Evolutionary conservation across 345 rosid genomes (phyloP).

Genomic region (Angophora floribunda): DNA sequence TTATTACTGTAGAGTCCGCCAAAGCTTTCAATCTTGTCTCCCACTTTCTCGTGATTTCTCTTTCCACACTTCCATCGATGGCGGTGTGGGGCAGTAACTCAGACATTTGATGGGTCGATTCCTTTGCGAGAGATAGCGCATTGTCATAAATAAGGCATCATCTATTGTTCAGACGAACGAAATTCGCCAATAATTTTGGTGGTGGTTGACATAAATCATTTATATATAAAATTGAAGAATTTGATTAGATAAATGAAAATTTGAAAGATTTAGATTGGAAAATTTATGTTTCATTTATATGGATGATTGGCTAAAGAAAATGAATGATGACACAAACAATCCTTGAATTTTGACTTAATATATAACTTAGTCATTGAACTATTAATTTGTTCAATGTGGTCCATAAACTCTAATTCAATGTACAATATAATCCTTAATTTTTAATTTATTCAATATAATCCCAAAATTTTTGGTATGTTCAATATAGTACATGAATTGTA

Average conservation of each 20-base stretch:
- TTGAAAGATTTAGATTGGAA: not conserved
- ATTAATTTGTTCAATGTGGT: too few relatives aligned
- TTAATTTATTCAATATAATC: too few relatives aligned
- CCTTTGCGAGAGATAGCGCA: not conserved
- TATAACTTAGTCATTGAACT: too few relatives aligned
- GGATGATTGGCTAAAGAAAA: not conserved
- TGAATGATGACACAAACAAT: too few relatives aligned
- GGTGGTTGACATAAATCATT: not conserved
- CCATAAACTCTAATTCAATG: too few relatives aligned
- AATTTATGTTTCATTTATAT: not conserved
- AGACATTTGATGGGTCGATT: not conserved
- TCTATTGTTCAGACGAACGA: too few relatives aligned
- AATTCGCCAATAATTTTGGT: too few relatives aligned
- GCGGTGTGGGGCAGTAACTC: not conserved
- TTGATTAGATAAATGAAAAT: not conserved
- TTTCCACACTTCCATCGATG: not conserved
- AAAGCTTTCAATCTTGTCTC: not conserved
- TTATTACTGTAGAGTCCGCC: not conserved
- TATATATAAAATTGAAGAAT: not conserved
- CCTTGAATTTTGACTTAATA: too few relatives aligned
- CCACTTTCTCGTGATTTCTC: not conserved
- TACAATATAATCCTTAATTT: too few relatives aligned
- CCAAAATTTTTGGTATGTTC: too few relatives aligned
- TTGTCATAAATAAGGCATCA: not conserved
- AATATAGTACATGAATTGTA: too few relatives aligned